Evolutionary conservation across 2,329 filamentous ascomycete species (phyloP), one percentile per base, ranked within the genome.

Genomic region (Monosporascus cannonballus): DNA sequence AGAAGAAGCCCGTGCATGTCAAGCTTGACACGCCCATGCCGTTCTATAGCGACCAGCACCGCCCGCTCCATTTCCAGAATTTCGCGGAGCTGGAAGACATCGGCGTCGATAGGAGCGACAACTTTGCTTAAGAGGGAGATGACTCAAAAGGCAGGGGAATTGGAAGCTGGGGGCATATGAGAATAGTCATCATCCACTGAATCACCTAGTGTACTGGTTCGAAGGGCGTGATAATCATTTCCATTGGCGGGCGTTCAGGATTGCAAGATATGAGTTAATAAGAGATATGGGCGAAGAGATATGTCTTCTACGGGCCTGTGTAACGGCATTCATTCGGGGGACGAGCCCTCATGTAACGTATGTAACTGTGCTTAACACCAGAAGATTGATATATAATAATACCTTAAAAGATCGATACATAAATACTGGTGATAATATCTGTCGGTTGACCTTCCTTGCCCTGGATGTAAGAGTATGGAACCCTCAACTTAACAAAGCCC

Each of bases 1-100:
- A 96, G 75, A 97, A 96, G 84, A 90, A 90, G 75, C 80, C 86
- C 3, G 82, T 96, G 44, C 88, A 91, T 62, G 92, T 97, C 63
- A 94, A 94, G 78, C 85, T 99, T 51, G 95, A 97, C 71, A 95
- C 90, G 44, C 94, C 94, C 18, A 72, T 86, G 61, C 79, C 88
- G 8, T 97, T 96, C 74, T 99, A 99, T 73, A 92, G 88, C 67
- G 91, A 92, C 63, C 80, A 91, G 63, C 95, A 99, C 72, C 84
- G 94, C 25, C 92, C 93, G 17, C 76, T 96, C 52, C 94, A 99
- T 74, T 99, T 99, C 81, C 87, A 93, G 69, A 96, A 91, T 71
- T 99, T 99, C 73, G 90, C 92, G 1, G 93, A 99, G 76, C 73
- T 99, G 68, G 94, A 99, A 74, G 93, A 99, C 71, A 89, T 96